Evolutionary conservation across 2,329 filamentous ascomycete genomes (phyloP).

Genomic region (Aspergillus aculeatus): DNA sequence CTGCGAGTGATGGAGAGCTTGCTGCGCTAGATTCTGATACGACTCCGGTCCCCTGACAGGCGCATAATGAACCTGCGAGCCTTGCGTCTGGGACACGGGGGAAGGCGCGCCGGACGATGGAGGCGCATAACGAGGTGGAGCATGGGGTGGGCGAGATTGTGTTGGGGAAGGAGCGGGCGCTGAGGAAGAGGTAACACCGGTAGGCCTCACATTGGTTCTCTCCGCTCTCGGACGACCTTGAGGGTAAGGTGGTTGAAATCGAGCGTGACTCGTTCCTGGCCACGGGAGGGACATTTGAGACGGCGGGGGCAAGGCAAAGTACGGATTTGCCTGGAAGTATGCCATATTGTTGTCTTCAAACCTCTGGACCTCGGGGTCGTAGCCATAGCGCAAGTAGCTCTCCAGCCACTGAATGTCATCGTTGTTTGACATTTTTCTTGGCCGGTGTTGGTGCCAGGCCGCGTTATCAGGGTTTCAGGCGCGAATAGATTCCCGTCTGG

Average conservation of each 20-base stretch:
- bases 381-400: constrained; percentile 9
- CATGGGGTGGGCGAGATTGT: not conserved
- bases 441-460: not conserved
- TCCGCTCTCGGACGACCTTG: not conserved
- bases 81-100: not conserved
- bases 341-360: not conserved
- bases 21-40: not conserved
- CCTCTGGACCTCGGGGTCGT: constrained; percentile 3
- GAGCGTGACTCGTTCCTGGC: not conserved
- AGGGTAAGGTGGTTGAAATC: not conserved
- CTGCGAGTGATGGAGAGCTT: not conserved
- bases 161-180: not conserved
- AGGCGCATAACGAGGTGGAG: not conserved
- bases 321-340: constrained; percentile 2
- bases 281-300: not conserved
- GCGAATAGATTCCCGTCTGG: not conserved
- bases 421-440: constrained; percentile 17
- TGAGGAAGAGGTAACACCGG: not conserved
- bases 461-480: not conserved
- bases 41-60: not conserved
- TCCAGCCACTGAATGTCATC: constrained; percentile 21
- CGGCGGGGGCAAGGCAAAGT: not conserved
- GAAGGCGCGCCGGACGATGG: not conserved
- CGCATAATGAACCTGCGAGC: not conserved
- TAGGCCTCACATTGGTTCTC: not conserved